Conservation (phyloP, 106 monocot genomes). For the Iris macrosiphon region DNA sequence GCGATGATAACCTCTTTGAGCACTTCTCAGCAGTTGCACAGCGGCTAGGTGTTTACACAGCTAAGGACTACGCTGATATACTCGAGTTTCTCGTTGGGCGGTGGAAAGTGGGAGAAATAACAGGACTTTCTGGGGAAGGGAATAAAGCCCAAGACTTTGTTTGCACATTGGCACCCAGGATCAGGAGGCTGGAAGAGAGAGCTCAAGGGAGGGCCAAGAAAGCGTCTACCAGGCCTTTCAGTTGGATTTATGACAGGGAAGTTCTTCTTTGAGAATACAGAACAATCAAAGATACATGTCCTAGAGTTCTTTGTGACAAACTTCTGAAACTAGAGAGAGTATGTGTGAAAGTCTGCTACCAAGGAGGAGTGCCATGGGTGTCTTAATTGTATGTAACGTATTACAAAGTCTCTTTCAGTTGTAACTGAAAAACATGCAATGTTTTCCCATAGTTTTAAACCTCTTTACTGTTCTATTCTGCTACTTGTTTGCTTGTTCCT, state of each 20-base stretch:
- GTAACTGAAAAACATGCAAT: too few species aligned
- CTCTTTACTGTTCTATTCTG: too few species aligned
- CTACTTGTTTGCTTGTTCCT: too few species aligned
- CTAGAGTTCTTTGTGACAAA: too few species aligned
- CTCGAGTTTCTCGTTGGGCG: conserved; percentile 5
- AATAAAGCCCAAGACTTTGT: conserved; percentile 9
- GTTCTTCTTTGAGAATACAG: conserved; percentile 3
- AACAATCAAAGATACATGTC: too few species aligned
- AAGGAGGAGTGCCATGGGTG: too few species aligned
- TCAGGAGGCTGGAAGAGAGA: conserved; percentile 10
- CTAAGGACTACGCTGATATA: conserved; percentile 10
- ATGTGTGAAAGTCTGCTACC: too few species aligned
- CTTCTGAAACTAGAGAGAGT: too few species aligned
- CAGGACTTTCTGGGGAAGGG: conserved; percentile 9
- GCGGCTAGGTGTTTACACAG: conserved; percentile 7
- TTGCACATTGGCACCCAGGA: conserved; percentile 7
- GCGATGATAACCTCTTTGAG: conserved; percentile 6
- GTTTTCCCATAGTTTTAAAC: too few species aligned
- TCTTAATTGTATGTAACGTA: too few species aligned
- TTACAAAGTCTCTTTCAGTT: too few species aligned
- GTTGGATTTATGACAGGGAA: conserved; percentile 9
- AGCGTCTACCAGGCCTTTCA: neutral
- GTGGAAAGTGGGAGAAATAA: conserved; percentile 2
- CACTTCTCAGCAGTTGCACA: conserved; percentile 11
- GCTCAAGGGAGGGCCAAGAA: conserved; percentile 2